Base-by-base conservation (phyloP, 768 basidiomycete genomes). In the Termitomyces sp. region DNA sequence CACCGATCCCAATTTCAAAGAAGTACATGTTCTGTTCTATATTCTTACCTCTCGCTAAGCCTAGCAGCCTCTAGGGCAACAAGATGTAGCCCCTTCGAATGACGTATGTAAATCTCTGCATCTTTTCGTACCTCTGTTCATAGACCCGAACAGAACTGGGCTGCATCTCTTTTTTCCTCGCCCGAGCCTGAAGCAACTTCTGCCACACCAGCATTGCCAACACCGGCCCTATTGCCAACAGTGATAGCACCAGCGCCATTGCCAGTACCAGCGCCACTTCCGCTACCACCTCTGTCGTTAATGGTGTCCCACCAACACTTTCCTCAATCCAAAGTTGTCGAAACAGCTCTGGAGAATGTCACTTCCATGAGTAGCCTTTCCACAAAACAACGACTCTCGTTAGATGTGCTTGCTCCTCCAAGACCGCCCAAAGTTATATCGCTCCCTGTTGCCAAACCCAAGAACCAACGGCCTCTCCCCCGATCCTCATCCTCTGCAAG, bases 311-410 rank as follows among this genome's bases (percentile, higher is more conserved):
- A 64, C 40, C 66, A 56, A 17, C 41, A 37, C 12, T 25, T 12
- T 19, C 4, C 17, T 19, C n/a, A 29, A 27, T 8, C 11, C 53
- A 72, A 65, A 35, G 46, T 64, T 34, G 60, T 55, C 2, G 56
- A 53, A 23, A 63, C 61, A 46, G 32, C 62, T 16, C 41, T 60
- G 12, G 54, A 63, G 17, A 53, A 54, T 17, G 19, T 56, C n/a
- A 42, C 66, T 5, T 52, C 63, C 43, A 69, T 68, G 34, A 76
- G 72, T 56, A 73, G 74, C 10, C 72, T 84, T 29, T 71, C 75
- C 35, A 84, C 81, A 1, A 84, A 84, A 63, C 77, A 81, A 51
- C 74, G 80, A 6, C 63, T 84, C 5, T 71, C 74, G 25, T 72
- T 75, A 42, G 72, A 70, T 10, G 76, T 79, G 14, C 65, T 75